Conservation (phyloP, 2,329 filamentous ascomycete genomes). For the Exophiala dermatitidis region DNA sequence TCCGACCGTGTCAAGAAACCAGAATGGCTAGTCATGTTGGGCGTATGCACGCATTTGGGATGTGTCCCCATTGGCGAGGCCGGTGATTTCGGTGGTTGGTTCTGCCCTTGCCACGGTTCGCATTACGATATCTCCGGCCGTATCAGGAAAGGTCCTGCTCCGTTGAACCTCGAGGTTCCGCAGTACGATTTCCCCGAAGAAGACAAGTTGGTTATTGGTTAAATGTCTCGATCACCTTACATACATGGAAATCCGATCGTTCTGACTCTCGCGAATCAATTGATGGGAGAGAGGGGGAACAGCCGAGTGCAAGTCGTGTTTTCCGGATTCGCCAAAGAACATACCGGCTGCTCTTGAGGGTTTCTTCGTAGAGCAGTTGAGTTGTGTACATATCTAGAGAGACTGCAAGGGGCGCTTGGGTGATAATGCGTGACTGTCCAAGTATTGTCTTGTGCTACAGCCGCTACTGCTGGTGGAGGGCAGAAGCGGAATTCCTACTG, state of each 20-base stretch:
- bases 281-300: background rate
- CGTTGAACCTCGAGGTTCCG: constrained; percentile 94
- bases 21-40: constrained; percentile 98
- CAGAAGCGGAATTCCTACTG: no score
- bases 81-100: constrained; percentile 97
- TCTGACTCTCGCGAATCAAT: no score
- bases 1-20: constrained; percentile 93
- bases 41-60: constrained; percentile 97
- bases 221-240: constrained; percentile 35
- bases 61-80: constrained; percentile 99
- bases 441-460: no score
- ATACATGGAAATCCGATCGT: no score
- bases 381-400: no score
- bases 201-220: constrained; percentile 85
- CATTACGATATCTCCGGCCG: constrained; percentile 99
- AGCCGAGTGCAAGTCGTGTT: no score
- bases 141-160: constrained; percentile 93
- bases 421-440: no score
- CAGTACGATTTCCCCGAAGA: constrained; percentile 89
- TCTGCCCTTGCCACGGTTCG: constrained; percentile 99
- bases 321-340: no score
- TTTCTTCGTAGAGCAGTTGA: no score
- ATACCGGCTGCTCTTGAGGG: no score
- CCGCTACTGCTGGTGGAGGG: no score
- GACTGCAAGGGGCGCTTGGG: no score